Base-by-base conservation (phyloP, 176 grass and related monocot species). In the barley (Hordeum vulgare) region DNA sequence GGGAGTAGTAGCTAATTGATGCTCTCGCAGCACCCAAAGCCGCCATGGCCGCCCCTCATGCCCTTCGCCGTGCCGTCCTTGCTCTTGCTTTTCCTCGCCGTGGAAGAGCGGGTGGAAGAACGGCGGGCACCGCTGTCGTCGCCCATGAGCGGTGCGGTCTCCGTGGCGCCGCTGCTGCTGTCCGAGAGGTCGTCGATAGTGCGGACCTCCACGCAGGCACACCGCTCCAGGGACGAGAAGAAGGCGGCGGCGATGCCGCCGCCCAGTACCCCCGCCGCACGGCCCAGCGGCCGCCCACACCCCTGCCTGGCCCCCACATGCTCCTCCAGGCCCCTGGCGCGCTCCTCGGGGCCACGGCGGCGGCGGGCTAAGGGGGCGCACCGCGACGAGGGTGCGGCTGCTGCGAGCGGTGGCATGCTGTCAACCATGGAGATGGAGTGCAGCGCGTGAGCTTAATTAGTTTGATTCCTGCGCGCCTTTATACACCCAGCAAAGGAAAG, bases 201-300 rank as follows among this genome's bases (percentile, higher is more conserved):
- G 51, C 62, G 23, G 12, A 89, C 18, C 39, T 78, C 71, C 1
- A 85, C 41, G 83, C 88, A 89, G 6, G 51, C 33, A 78, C 83
- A 90, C 5, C 35, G 9, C 31, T 86, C 65, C 25, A 89, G 62
- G 6, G 88, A 89, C 33, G 17, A 10, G 42, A 89, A 85, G 88
- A 85, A 89, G 23, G 41, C 78, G 31, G 25, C 35, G 18, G 78
- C 60, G 77, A 89, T 81, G 51, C 87, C 87, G 61, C 69, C 70
- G 39, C 87, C 51, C 4, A 85, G 18, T 8, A 8, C 12, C 51
- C 64, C 82, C 2, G 51, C 87, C 4, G 77, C 82, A 80, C n/a
- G 80, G 83, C 65, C 87, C 75, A 86, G 74, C 31, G 71, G 86
- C 61, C 62, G 67, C 20, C 29, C 86, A 84, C 66, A 84, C 74